Evolutionary conservation across 169 alveolate genomes (phyloP).

Genomic region (Plasmodium reichenowi): DNA sequence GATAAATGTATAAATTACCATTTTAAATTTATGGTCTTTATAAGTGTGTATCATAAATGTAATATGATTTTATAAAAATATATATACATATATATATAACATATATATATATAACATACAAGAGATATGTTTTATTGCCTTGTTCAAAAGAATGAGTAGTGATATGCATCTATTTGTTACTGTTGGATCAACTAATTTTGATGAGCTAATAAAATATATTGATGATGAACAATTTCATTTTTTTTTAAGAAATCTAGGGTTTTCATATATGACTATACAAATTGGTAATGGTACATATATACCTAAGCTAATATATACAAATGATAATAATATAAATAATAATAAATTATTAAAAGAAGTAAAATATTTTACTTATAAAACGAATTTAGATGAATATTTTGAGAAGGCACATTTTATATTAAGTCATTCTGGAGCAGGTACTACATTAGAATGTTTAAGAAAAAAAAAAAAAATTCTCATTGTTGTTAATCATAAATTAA

Average conservation of each 20-base stretch:
- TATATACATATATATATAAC: not conserved
- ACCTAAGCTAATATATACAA: constrained; percentile 33
- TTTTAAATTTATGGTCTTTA: too few relatives aligned
- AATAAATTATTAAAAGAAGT: constrained; percentile 7
- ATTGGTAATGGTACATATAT: constrained; percentile 38
- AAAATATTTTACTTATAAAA: constrained; percentile 74
- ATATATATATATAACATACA: not conserved
- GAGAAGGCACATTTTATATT: constrained; percentile 84
- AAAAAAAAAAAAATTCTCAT: constrained; percentile 85
- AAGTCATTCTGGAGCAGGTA: constrained; percentile 92
- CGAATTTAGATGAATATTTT: constrained; percentile 77
- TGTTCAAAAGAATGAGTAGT: too few relatives aligned
- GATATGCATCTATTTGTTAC: constrained; percentile 38
- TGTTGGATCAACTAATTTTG: constrained; percentile 60
- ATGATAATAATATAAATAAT: not conserved
- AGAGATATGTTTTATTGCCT: too few relatives aligned
- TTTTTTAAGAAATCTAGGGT: constrained; percentile 27
- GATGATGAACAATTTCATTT: constrained; percentile 50
- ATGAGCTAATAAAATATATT: constrained; percentile 31
- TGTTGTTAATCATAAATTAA: constrained; percentile 85
- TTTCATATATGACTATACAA: constrained; percentile 41
- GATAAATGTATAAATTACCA: too few relatives aligned
- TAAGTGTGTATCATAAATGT: too few relatives aligned
- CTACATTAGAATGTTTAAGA: constrained; percentile 86
- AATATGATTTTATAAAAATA: not conserved